A percentile compares a stretch with the other conserved stretches of the same genome.
Conservation (phyloP, 2,329 filamentous ascomycete species). For the Pyrenochaeta sp. region DNA sequence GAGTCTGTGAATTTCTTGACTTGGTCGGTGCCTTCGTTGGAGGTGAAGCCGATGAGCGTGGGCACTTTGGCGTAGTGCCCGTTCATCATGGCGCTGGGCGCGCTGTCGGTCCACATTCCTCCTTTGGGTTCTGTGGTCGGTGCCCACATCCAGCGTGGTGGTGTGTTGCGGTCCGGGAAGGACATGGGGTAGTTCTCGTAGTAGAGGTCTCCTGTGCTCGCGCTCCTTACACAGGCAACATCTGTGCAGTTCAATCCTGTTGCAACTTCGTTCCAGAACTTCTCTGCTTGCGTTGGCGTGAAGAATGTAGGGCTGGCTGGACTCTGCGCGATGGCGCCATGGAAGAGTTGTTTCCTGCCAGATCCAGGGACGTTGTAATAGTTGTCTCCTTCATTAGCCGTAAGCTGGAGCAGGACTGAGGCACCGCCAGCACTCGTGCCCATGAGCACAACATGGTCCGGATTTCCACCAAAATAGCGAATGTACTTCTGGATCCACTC, state of each 20-base stretch:
- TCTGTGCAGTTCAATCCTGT: constrained; percentile 40
- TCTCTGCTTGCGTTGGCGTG: constrained; percentile 37
- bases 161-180: constrained; percentile 39
- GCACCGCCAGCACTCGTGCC: constrained; percentile 47
- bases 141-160: constrained; percentile 47
- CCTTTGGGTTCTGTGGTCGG: constrained; percentile 39
- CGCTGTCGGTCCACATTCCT: constrained; percentile 39
- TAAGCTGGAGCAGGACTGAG: constrained; percentile 39
- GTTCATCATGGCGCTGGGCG: constrained; percentile 34
- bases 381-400: constrained; percentile 41
- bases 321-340: constrained; percentile 41
- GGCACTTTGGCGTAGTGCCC: constrained; percentile 40
- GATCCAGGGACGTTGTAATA: constrained; percentile 33
- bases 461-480: constrained; percentile 55
- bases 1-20: constrained; percentile 47
- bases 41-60: constrained; percentile 42
- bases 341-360: constrained; percentile 38
- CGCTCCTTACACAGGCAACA: constrained; percentile 36
- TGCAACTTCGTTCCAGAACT: constrained; percentile 42
- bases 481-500: constrained; percentile 53
- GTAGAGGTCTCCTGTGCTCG: constrained; percentile 38
- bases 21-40: constrained; percentile 51
- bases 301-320: constrained; percentile 44
- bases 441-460: constrained; percentile 56
- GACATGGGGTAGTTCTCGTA: constrained; percentile 44